Conservation (phyloP, 2,329 filamentous ascomycete genomes). For the Cyphellophora attinorum region DNA sequence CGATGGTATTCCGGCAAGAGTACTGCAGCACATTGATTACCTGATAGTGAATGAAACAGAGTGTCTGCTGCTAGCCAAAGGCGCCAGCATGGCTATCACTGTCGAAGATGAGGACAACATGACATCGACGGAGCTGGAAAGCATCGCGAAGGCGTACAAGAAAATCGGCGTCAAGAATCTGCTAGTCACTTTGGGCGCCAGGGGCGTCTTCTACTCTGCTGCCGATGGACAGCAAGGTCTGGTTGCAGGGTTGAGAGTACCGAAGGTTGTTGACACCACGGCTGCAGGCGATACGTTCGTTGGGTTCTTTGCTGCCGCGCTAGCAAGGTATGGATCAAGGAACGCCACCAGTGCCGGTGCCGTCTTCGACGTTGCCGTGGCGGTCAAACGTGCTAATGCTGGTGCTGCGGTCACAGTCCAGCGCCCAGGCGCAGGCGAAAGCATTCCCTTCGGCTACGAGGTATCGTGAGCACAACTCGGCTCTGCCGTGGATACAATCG, state of each 20-base stretch:
- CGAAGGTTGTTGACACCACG: conserved; percentile 77
- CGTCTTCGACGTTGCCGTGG: conserved; percentile 35
- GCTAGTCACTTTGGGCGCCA: conserved; percentile 72
- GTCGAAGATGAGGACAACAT: conserved; percentile 16
- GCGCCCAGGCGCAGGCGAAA: conserved; percentile 36
- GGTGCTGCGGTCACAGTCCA: conserved; percentile 37
- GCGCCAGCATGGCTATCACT: conserved; percentile 20
- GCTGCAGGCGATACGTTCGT: conserved; percentile 93
- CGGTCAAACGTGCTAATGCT: conserved; percentile 31
- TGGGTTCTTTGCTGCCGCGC: conserved; percentile 70
- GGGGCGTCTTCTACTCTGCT: conserved; percentile 57
- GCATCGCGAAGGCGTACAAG: conserved; percentile 49
- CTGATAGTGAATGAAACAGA: conserved; percentile 88
- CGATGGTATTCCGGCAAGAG: conserved; percentile 53
- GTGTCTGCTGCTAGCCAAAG: conserved; percentile 59
- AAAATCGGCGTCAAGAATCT: conserved; percentile 61
- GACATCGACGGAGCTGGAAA: conserved; percentile 21
- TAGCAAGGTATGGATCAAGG: conserved; percentile 43
- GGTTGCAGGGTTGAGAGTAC: conserved; percentile 57
- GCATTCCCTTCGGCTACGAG: conserved; percentile 39
- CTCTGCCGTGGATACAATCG: too few species aligned
- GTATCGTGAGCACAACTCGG: not conserved
- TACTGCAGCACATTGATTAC: conserved; percentile 61
- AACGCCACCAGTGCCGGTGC: conserved; percentile 44
- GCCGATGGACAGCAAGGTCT: conserved; percentile 34